Conservation (phyloP, 495 filamentous ascomycete genomes). For the Penicillium egyptiacum region DNA sequence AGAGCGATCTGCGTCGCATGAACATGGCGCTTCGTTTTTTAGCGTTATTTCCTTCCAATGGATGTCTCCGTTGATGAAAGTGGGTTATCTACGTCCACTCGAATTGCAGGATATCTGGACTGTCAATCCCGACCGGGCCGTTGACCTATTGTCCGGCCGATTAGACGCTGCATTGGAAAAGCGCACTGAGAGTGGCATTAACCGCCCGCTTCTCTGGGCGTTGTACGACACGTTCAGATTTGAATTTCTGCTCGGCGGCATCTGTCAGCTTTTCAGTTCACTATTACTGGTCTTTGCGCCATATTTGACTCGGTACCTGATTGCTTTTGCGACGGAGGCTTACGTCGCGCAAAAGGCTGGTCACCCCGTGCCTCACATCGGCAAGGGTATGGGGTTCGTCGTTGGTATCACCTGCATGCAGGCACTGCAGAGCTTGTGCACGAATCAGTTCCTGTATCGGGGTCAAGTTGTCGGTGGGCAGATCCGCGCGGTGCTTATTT, state of each 20-base stretch:
- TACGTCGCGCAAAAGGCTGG: slow-evolving; percentile 57
- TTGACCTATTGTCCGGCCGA: slow-evolving; percentile 62
- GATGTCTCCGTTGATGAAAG: slow-evolving; percentile 59
- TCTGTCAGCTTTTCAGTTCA: slow-evolving; percentile 70
- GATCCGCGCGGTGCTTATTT: slow-evolving; percentile 69
- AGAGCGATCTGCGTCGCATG: slow-evolving; percentile 48
- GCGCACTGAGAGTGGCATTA: slow-evolving; percentile 63
- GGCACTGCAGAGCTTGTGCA: slow-evolving; percentile 65
- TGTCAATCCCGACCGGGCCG: slow-evolving; percentile 77
- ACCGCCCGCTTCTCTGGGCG: slow-evolving; percentile 74
- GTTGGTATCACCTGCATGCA: slow-evolving; percentile 79
- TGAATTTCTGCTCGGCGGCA: slow-evolving; percentile 81
- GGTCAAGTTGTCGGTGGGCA: slow-evolving; percentile 81
- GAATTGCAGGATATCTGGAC: slow-evolving; percentile 84
- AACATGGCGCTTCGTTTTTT: slow-evolving; percentile 54
- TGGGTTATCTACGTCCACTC: slow-evolving; percentile 79
- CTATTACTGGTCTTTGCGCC: slow-evolving; percentile 73
- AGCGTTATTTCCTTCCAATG: slow-evolving; percentile 61
- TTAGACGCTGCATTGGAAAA: slow-evolving; percentile 65
- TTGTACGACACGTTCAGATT: slow-evolving; percentile 83
- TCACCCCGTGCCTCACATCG: slow-evolving; percentile 57
- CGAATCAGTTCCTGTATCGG: slow-evolving; percentile 79
- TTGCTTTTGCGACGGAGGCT: slow-evolving; percentile 75
- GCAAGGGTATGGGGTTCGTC: slow-evolving; percentile 68
- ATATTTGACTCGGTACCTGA: slow-evolving; percentile 71